phyloP scores from a whole-genome alignment of 352 stramenopile species.

The Halophytophthora batemanensis region DNA sequence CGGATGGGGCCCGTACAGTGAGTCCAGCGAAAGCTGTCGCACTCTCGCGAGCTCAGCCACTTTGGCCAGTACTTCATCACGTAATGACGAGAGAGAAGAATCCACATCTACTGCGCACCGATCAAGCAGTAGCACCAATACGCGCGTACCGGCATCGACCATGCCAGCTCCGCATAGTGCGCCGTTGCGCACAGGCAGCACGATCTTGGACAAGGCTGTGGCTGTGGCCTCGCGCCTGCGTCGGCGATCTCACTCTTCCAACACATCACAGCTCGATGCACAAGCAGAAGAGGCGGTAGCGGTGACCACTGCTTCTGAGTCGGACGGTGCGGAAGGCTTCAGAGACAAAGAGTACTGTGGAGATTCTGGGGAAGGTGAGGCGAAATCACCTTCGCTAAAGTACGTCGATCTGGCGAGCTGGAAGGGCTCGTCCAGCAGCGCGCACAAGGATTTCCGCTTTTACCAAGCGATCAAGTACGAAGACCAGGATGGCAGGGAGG shows the following conservation, averaged over 20 bases:
- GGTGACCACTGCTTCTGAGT: constrained; percentile 12
- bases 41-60: constrained; percentile 24
- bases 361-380: constrained; percentile 6
- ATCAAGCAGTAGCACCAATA: constrained; percentile 11
- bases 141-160: constrained; percentile 1
- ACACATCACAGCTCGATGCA: constrained; percentile 17
- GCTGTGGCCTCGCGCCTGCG: constrained; percentile 53
- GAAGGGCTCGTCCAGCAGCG: constrained; percentile 32
- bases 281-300: constrained; percentile 13
- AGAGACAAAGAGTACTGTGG: constrained; percentile 8
- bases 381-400: constrained; percentile 12
- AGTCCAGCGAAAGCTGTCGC: constrained; percentile 61
- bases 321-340: constrained; percentile 4
- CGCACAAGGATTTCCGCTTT: constrained; percentile 46
- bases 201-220: constrained; percentile 71
- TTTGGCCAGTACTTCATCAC: constrained; percentile 11
- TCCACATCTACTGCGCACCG: not conserved
- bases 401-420: constrained; percentile 46
- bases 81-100: constrained; percentile 21
- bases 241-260: constrained; percentile 33
- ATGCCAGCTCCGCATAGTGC: constrained; percentile 12
- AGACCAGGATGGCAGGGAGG: constrained; percentile 16
- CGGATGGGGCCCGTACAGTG: constrained; percentile 75
- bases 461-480: constrained; percentile 41
- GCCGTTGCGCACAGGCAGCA: constrained; percentile 58